These are phyloP conservation scores for Neurospora crassa DNA, from an alignment of 2,329 filamentous ascomycete genomes.

Conservation along the genomic window DNA sequence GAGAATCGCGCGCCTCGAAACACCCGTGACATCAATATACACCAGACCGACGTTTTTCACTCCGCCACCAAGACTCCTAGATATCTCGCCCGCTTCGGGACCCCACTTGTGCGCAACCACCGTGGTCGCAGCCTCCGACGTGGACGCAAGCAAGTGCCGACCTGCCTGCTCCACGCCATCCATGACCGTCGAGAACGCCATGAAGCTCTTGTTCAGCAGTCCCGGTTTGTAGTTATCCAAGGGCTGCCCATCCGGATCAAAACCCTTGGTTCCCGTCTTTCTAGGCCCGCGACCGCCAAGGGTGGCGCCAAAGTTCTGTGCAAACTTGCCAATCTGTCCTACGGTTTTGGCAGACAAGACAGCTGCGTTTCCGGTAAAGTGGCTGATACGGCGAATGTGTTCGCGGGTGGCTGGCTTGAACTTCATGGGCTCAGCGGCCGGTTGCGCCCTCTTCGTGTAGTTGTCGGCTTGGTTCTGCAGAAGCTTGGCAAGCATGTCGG, in stretches of 20 bases:
- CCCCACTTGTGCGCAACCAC: conserved; percentile 90
- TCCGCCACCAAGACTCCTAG: conserved; percentile 67
- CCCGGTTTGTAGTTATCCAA: conserved; percentile 71
- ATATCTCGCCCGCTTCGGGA: conserved; percentile 69
- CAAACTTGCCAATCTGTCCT: conserved; percentile 70
- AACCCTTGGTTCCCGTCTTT: conserved; percentile 42
- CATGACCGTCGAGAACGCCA: conserved; percentile 89
- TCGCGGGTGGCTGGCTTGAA: conserved; percentile 80
- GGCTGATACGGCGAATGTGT: conserved; percentile 80
- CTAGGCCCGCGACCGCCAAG: conserved; percentile 52
- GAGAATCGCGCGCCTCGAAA: conserved; percentile 78
- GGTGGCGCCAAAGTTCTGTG: conserved; percentile 80
- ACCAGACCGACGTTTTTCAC: conserved; percentile 95
- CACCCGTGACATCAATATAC: conserved; percentile 92
- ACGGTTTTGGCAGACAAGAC: conserved; percentile 78
- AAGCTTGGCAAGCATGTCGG: conserved; percentile 66
- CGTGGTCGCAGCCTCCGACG: conserved; percentile 69
- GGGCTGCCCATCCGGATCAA: conserved; percentile 60
- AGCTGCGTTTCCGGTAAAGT: conserved; percentile 71
- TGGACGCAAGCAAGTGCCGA: conserved; percentile 63
- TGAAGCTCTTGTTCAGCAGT: conserved; percentile 87
- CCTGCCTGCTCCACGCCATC: conserved; percentile 89
- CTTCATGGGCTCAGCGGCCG: conserved; percentile 69
- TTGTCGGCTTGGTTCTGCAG: conserved; percentile 68
- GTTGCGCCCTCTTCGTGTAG: conserved; percentile 73